Evolutionary conservation across 371 early-diverging fungal species (phyloP), one percentile per base, ranked within the genome.

Genomic region (Rhizopus microsporus): DNA sequence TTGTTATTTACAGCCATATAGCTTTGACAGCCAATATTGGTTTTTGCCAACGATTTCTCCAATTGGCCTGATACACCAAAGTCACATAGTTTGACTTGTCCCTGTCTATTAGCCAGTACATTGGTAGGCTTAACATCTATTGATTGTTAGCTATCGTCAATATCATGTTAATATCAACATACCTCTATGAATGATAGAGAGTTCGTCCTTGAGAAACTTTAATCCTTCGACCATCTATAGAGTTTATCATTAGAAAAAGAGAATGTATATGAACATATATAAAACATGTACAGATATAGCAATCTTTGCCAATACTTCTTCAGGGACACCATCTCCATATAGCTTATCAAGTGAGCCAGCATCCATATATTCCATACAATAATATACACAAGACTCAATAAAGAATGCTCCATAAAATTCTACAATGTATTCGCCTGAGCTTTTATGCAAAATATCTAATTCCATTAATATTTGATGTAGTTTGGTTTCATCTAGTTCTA

Each of bases 401-500:
- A 95, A 94, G 77, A 96, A 97, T 1, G 97, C 97, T n/a, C 97
- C 97, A 75, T 97, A 97, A 66, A 96, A 97, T 50, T 95, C 95
- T 33, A 97, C 93, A 75, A 97, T 97, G 64, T 87, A 92, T 23
- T 90, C 88, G 54, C 88, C 88, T 46, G 87, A 81, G 52, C 91
- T 88, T 65, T 90, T 88, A 77, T 95, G 93, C 38, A 97, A 80
- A 35, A 95, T 88, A 59, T 75, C 71, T 17, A 75, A 53, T 51
- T 58, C 64, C 64, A 63, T 63, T 37, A 59, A 58, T 17, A 63
- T 63, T 46, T 59, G 64, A 51, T 63, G 64, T 32, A 63, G 71
- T 58, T 91, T 92, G 35, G 84, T 84, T 72, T 92, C 85, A 66
- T 93, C 93, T 59, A 97, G 75, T 71, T 96, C 94, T 50, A 97